phyloP scores from a whole-genome alignment of 805 yeast genomes.

The Wickerhamomyces hampshirensis region DNA sequence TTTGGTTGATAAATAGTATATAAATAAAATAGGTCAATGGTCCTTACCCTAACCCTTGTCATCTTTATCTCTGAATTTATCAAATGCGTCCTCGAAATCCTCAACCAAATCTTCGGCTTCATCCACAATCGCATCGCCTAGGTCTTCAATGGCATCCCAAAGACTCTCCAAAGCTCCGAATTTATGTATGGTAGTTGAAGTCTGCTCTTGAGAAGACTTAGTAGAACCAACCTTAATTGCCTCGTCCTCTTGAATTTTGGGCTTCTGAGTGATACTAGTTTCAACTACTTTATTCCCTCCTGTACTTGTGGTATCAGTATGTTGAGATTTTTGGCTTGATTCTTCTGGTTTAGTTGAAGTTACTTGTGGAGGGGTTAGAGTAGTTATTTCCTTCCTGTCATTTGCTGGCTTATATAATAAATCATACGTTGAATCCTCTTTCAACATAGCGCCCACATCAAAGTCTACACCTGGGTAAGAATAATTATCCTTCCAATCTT shows the following conservation, averaged over 20 bases:
- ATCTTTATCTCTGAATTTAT: background rate
- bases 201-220: no score
- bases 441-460: constrained; percentile 35
- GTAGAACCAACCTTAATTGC: no score
- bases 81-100: constrained; percentile 13
- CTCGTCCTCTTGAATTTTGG: no score
- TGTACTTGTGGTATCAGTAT: no score
- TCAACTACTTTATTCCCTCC: no score
- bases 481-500: constrained; percentile 42
- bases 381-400: constrained; percentile 12
- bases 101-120: constrained; percentile 16
- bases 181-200: no score
- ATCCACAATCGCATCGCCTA: constrained; percentile 17
- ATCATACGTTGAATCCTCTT: constrained; percentile 50
- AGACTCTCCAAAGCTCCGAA: constrained; percentile 19
- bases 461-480: constrained; percentile 49
- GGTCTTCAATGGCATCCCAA: constrained; percentile 24
- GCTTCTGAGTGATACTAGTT: no score
- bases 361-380: constrained; percentile 9
- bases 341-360: background rate
- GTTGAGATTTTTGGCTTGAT: no score
- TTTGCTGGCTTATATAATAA: constrained; percentile 24
- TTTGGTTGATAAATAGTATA: no score
- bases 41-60: no score
- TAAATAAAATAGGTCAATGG: background rate